These are phyloP conservation scores for Solanum lycopersicoides DNA, from an alignment of 257 asterid genomes.

Conservation along the genomic window DNA sequence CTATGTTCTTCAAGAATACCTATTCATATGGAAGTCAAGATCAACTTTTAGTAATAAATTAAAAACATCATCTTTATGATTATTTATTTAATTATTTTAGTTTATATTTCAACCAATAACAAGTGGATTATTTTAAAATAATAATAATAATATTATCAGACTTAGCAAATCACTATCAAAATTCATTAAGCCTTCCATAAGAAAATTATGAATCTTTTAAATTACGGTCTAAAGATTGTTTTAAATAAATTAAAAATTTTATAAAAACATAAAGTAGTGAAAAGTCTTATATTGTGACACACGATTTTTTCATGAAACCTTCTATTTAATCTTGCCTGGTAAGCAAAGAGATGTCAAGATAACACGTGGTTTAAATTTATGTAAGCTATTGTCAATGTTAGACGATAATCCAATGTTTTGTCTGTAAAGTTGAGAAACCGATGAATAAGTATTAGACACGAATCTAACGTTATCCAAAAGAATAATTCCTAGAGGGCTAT, in stretches of 20 bases:
- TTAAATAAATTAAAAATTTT: background rate
- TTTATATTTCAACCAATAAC: background rate
- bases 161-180: background rate
- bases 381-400: background rate
- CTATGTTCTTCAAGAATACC: background rate
- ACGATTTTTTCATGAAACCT: too few relatives aligned
- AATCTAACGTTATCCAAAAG: background rate
- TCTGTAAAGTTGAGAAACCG: background rate
- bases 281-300: too few relatives aligned
- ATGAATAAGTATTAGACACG: background rate
- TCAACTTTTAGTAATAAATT: background rate
- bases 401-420: background rate
- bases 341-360: background rate
- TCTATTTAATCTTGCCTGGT: background rate
- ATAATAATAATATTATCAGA: background rate
- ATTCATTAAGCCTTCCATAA: background rate
- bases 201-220: background rate
- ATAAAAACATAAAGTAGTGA: background rate
- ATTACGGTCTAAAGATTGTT: background rate
- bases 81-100: background rate
- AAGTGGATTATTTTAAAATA: background rate
- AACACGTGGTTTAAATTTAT: background rate
- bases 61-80: background rate
- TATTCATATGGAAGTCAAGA: background rate
- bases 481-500: background rate